Base-by-base conservation (phyloP, 2,329 filamentous ascomycete species). In the Cladophialophora psammophila region DNA sequence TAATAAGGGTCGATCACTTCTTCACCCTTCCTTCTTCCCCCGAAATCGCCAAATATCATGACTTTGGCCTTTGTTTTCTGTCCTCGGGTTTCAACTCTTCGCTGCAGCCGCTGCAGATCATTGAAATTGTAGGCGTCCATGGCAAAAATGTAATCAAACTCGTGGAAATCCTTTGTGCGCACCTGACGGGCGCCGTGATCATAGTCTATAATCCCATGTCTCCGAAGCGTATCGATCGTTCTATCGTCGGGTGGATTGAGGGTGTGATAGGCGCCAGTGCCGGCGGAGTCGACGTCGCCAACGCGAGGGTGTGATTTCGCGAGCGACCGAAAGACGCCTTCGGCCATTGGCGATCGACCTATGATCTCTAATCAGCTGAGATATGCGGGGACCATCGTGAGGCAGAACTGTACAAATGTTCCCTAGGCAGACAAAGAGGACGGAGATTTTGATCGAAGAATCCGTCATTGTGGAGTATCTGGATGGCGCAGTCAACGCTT, bases 401-500 rank as follows among this genome's bases (percentile, higher is more conserved):
- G 56, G 26, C 35, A 61, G 64, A 60, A 66, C 55, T 18, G 18
- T 75, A 86, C 93, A 99, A 76, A 98, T 98, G 80, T 99, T 99
- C 78, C 95, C 95, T 38, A 98, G 86, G 80, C 95, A 99, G 73
- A 98, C 94, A 77, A 98, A 98, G 60, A 98, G 87, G 42, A 98
- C 91, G 2, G 90, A 93, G 63, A 92, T 76, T 32, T 64, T 68
- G 56, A 36, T 52, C 35, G 66, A 53, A 15, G 67, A 64, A 32
- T 69, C 62, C 34, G 67, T 42, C 67, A 69, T 69, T 58, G 58
- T 61, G 56, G 66, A 42, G 38, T 65, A 18, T 42, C 15, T 50
- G 9, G 34, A 63, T 20, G 58, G 59, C 64, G 64, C 67, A 69
- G 67, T 60, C 54, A 18, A 32, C n/a, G n/a, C 32, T 50, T 62